phyloP scores from a whole-genome alignment of 2,329 filamentous ascomycete genomes.

The Hymenoscyphus salicellus region DNA sequence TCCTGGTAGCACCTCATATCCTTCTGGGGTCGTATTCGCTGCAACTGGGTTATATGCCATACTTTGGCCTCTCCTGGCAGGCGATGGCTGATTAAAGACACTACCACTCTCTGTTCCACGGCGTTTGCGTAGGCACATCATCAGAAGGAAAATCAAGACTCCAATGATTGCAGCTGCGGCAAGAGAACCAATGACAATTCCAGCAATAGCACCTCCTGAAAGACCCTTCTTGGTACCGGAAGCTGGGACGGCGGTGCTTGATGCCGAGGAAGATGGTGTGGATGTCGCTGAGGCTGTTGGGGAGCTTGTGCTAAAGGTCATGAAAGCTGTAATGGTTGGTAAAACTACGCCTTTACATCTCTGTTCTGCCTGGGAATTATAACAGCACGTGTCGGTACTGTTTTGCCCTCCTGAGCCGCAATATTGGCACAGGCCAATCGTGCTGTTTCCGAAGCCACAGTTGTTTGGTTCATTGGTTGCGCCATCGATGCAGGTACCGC shows the following conservation, averaged over 20 bases:
- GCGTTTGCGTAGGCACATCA: conserved; percentile 49
- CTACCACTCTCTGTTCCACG: conserved; percentile 62
- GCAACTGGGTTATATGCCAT: conserved; percentile 42
- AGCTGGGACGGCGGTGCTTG: conserved; percentile 17
- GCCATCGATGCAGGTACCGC: conserved; percentile 71
- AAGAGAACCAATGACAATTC: conserved; percentile 80
- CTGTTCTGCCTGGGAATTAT: conserved; percentile 70
- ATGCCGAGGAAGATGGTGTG: conserved; percentile 15
- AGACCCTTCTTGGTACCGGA: conserved; percentile 46
- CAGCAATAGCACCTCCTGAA: conserved; percentile 85
- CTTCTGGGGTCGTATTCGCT: conserved; percentile 40
- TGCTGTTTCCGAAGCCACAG: conserved; percentile 76
- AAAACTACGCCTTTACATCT: conserved; percentile 75
- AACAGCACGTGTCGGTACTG: conserved; percentile 92
- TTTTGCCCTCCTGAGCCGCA: conserved; percentile 82
- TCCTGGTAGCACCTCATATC: conserved; percentile 75
- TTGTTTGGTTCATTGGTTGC: conserved; percentile 78
- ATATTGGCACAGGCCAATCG: conserved; percentile 78
- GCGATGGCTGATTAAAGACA: conserved; percentile 87
- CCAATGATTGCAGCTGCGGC: conserved; percentile 68
- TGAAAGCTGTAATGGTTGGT: conserved; percentile 69
- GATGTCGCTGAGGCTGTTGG: conserved; percentile 45
- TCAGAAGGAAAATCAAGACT: conserved; percentile 61
- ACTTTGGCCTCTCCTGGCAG: conserved; percentile 52
- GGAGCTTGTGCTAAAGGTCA: conserved; percentile 56